Percentiles rank a stretch among this genome's conserved stretches.
Evolutionary conservation across 1,139 yeast species (phyloP).

Genomic region (Kodamaea fungicola): DNA sequence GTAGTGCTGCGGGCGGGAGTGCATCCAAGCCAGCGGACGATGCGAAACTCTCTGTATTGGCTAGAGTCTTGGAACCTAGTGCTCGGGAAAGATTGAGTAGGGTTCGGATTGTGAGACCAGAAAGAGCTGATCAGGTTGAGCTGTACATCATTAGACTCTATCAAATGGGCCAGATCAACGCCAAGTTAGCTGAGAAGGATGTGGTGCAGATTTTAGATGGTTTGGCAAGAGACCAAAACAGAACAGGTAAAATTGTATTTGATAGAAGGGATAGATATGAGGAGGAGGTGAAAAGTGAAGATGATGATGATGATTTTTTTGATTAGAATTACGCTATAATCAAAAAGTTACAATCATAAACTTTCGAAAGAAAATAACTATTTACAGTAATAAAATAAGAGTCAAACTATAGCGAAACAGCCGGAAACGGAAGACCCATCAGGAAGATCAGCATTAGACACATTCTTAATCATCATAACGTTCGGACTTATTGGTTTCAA

Average conservation of each 20-base stretch:
- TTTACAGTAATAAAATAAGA: too few species aligned
- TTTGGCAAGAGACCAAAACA: conserved; percentile 71
- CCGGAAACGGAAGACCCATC: too few species aligned
- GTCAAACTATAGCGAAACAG: too few species aligned
- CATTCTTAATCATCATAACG: too few species aligned
- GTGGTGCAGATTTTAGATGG: conserved; percentile 81
- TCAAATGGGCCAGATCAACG: conserved; percentile 72
- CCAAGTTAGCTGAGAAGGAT: conserved; percentile 73
- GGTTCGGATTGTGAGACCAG: conserved; percentile 86
- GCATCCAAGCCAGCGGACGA: conserved; percentile 23
- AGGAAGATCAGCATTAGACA: too few species aligned
- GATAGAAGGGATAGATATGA: conserved; percentile 13
- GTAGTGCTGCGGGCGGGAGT: conserved; percentile 5
- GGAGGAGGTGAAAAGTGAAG: conserved; percentile 11
- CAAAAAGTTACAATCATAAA: neutral
- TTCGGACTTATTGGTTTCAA: too few species aligned
- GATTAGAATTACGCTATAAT: conserved; percentile 8
- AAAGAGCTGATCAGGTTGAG: conserved; percentile 89
- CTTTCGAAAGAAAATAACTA: too few species aligned
- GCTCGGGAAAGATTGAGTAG: conserved; percentile 89
- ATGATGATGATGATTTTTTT: conserved; percentile 14
- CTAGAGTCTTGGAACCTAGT: conserved; percentile 70
- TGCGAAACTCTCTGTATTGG: conserved; percentile 42
- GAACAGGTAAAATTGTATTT: conserved; percentile 53
- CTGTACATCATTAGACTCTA: conserved; percentile 70